phyloP scores from a whole-genome alignment of 495 filamentous ascomycete genomes.

The Podospora bellae-mahoneyi region DNA sequence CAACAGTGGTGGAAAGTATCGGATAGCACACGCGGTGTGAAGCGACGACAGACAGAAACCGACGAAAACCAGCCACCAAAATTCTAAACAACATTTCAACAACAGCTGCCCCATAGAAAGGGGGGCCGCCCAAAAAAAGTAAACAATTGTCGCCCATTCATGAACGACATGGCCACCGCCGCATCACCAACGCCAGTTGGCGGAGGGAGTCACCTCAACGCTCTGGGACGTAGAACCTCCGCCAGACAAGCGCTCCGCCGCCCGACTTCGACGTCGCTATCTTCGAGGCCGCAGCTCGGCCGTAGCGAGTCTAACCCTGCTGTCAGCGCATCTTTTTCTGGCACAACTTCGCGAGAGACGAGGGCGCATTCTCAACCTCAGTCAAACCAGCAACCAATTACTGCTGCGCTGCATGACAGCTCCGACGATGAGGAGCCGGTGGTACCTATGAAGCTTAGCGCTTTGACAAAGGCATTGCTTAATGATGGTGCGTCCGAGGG shows the following conservation, averaged over 20 bases:
- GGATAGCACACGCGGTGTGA: conserved; percentile 4
- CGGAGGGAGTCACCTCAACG: conserved; percentile 35
- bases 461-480: conserved; percentile 71
- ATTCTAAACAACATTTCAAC: neutral
- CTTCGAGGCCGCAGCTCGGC: conserved; percentile 33
- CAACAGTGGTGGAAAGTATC: neutral
- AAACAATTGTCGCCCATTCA: neutral
- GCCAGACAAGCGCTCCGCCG: conserved; percentile 43
- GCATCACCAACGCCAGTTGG: conserved; percentile 39
- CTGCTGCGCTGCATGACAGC: conserved; percentile 52
- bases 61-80: neutral
- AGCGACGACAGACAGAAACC: neutral
- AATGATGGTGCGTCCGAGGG: conserved; percentile 53
- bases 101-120: conserved; percentile 6
- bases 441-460: conserved; percentile 73
- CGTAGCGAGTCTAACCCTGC: conserved; percentile 40
- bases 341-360: conserved; percentile 8
- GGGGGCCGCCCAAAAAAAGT: neutral
- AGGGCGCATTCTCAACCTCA: conserved; percentile 27
- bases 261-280: conserved; percentile 26
- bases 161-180: conserved; percentile 33
- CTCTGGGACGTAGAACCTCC: conserved; percentile 40
- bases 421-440: conserved; percentile 70
- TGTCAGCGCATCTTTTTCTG: conserved; percentile 8
- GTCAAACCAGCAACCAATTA: conserved; percentile 26